A percentile compares a stretch with the other conserved stretches of the same genome.
These are phyloP conservation scores for Geoglossum cookeanum DNA, from an alignment of 2,329 filamentous ascomycete genomes.

Conservation along the genomic window DNA sequence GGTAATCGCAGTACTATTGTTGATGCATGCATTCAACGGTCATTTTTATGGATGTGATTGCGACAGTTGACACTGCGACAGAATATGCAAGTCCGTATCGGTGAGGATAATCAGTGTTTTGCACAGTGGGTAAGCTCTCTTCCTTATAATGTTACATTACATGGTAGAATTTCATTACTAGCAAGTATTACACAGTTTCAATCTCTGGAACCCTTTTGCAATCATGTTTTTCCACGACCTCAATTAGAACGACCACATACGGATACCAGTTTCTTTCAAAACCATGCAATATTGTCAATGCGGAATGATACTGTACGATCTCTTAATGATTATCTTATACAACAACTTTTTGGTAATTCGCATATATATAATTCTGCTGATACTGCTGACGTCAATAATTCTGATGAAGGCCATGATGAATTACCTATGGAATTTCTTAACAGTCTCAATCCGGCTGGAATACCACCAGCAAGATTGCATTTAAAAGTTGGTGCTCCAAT, in stretches of 20 bases:
- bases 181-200: neutral
- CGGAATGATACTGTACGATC: neutral
- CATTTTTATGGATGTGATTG: neutral
- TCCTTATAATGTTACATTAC: neutral
- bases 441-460: no score
- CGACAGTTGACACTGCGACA: neutral
- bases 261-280: neutral
- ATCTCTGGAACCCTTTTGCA: neutral
- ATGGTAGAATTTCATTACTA: neutral
- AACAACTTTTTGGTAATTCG: neutral
- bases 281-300: neutral
- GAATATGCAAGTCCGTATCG: neutral
- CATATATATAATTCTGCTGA: neutral
- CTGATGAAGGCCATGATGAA: neutral
- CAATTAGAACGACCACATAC: neutral
- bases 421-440: neutral
- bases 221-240: neutral
- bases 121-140: neutral
- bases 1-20: neutral
- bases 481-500: neutral
- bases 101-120: neutral
- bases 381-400: neutral
- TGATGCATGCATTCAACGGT: neutral
- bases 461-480: no score
- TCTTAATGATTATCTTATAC: neutral